These are phyloP conservation scores for Helianthus tuberosus DNA, from an alignment of 129 eudicot species.

Conservation along the genomic window DNA sequence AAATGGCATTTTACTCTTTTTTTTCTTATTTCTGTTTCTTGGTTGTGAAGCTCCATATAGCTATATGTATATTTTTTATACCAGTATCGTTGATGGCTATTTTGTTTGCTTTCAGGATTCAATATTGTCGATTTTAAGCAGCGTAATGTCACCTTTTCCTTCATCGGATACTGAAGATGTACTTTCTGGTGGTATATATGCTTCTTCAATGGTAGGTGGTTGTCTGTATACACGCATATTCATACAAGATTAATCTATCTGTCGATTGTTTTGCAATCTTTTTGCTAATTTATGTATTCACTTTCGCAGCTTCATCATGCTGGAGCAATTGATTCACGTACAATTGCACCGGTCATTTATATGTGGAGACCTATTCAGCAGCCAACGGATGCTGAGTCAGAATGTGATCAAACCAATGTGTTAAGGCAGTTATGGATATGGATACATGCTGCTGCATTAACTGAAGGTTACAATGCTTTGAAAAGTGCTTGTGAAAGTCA, in stretches of 20 bases:
- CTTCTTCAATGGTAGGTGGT: slow-evolving; percentile 69
- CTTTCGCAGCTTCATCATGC: slow-evolving; percentile 71
- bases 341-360: slow-evolving; percentile 82
- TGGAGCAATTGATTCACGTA: slow-evolving; percentile 36
- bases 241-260: neutral
- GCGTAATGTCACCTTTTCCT: slow-evolving; percentile 56
- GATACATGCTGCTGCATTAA: slow-evolving; percentile 89
- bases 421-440: slow-evolving; percentile 79
- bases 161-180: slow-evolving; percentile 43
- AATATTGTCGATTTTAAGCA: slow-evolving; percentile 52
- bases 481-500: slow-evolving; percentile 57
- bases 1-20: neutral
- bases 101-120: slow-evolving; percentile 53
- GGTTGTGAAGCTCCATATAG: slow-evolving; percentile 1
- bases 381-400: slow-evolving; percentile 21
- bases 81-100: neutral
- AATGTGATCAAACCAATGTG: slow-evolving; percentile 9
- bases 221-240: neutral
- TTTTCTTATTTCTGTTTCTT: slow-evolving; percentile 13
- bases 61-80: neutral
- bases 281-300: slow-evolving; percentile 8
- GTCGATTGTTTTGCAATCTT: neutral
- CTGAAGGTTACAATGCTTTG: slow-evolving; percentile 69
- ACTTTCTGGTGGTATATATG: slow-evolving; percentile 60
- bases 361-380: slow-evolving; percentile 72